Evolutionary conservation across 225 moss, liverwort and hornwort species (phyloP).

Genomic region (Marchantia polymorpha): DNA sequence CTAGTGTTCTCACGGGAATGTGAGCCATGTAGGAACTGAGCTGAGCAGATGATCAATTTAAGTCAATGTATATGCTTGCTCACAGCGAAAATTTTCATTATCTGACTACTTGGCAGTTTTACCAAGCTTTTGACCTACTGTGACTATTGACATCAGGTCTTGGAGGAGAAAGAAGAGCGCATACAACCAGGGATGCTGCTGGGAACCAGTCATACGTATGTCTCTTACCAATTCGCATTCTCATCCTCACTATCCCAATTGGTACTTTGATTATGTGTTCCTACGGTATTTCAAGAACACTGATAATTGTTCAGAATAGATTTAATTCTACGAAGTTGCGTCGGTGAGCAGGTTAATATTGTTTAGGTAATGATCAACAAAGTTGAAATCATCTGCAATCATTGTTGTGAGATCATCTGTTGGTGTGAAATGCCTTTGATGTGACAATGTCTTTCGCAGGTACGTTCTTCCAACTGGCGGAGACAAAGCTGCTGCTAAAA

Average conservation of each 20-base stretch:
- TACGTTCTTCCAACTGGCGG: constrained; percentile 84
- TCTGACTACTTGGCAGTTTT: too few relatives aligned
- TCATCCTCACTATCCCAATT: not conserved
- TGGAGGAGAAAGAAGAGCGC: constrained; percentile 95
- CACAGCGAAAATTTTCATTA: too few relatives aligned
- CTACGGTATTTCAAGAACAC: not conserved
- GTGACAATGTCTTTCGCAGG: constrained; percentile 29
- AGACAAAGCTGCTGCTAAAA: constrained; percentile 86
- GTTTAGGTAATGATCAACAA: too few relatives aligned
- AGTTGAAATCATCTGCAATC: too few relatives aligned
- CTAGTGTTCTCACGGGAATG: too few relatives aligned
- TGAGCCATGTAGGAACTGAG: too few relatives aligned
- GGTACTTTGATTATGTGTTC: not conserved
- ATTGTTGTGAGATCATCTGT: not conserved
- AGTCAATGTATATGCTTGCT: too few relatives aligned
- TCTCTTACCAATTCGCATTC: constrained; percentile 7
- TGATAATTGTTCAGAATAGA: too few relatives aligned
- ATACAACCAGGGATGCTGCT: constrained; percentile 77
- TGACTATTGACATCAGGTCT: constrained; percentile 42
- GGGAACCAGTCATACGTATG: constrained; percentile 91
- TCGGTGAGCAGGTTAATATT: too few relatives aligned
- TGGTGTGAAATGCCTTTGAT: not conserved
- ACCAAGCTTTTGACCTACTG: too few relatives aligned
- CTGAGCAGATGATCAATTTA: too few relatives aligned
- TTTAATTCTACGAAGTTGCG: too few relatives aligned